These are phyloP conservation scores for Baudoinia panamericana DNA, from an alignment of 495 filamentous ascomycete species.

Conservation along the genomic window DNA sequence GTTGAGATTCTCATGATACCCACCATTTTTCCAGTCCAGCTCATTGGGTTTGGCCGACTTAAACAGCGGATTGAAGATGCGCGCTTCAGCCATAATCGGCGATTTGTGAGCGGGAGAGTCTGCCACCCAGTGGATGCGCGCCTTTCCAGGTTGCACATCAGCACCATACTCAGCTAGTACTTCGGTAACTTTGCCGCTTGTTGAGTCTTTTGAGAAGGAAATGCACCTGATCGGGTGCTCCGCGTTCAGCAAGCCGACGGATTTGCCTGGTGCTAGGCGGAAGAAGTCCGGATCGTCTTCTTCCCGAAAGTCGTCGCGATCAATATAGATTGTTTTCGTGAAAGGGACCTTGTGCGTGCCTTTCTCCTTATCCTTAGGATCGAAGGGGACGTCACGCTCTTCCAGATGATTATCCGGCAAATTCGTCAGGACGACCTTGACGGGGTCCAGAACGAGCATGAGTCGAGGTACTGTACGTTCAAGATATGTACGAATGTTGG, in stretches of 20 bases:
- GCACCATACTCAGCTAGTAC: slow-evolving; percentile 42
- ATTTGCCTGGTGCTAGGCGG: slow-evolving; percentile 82
- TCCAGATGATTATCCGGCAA: slow-evolving; percentile 51
- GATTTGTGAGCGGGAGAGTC: slow-evolving; percentile 42
- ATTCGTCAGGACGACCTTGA: slow-evolving; percentile 62
- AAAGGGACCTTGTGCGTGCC: slow-evolving; percentile 51
- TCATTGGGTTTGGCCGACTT: slow-evolving; percentile 62
- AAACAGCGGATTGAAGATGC: slow-evolving; percentile 75
- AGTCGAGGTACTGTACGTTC: slow-evolving; percentile 73
- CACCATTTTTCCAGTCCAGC: slow-evolving; percentile 48
- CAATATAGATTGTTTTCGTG: slow-evolving; percentile 82
- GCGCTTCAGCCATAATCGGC: slow-evolving; percentile 63
- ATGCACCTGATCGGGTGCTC: slow-evolving; percentile 73
- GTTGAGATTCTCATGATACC: slow-evolving; percentile 75
- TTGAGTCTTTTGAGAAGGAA: slow-evolving; percentile 56
- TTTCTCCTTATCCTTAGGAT: slow-evolving; percentile 51
- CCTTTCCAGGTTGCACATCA: slow-evolving; percentile 46
- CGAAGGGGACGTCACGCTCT: slow-evolving; percentile 55
- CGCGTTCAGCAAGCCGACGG: slow-evolving; percentile 73
- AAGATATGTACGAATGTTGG: slow-evolving; percentile 65
- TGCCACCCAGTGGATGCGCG: slow-evolving; percentile 84
- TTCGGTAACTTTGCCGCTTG: slow-evolving; percentile 54
- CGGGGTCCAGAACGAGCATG: slow-evolving; percentile 63
- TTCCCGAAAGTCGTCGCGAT: slow-evolving; percentile 82
- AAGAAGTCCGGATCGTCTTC: slow-evolving; percentile 73